Evolutionary conservation across 2,329 filamentous ascomycete genomes (phyloP), one percentile per base, ranked within the genome.

Genomic region (Fusarium liriodendri): DNA sequence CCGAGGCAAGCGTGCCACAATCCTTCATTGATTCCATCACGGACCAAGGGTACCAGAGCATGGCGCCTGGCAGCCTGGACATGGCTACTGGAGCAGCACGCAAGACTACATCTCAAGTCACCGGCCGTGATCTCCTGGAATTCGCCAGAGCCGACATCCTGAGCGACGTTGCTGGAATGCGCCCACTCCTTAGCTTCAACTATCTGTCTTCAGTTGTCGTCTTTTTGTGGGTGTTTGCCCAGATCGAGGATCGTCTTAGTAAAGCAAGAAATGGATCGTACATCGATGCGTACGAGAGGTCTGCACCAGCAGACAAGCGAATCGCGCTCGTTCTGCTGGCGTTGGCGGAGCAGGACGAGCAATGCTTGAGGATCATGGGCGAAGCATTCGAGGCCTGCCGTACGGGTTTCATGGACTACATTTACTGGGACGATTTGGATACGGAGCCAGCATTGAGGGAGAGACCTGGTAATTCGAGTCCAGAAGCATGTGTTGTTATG

Each of bases 171-270:
- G 57, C 45, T 0, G 71, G 73, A 4, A 32, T 8, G 8, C 22
- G 42, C 1, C 81, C 81, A 4, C n/a, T 81, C 1, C 82, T 79
- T 0, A 77, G 77, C 22, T 20, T 84, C 6, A 85, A 85, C 70
- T 84, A 82, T 47, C 18, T 82, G 11, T 79, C 65, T 58, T 71
- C 80, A 1, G 79, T 77, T 5, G 45, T 45, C 0, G 22, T 37
- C 7, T 74, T 82, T 13, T 57, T 82, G 52, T 37, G 73, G 5
- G 32, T 76, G 0, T 84, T 82, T 29, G 18, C 16, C 1, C 22
- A 58, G 10, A 74, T 84, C 13, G 81, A 85, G 59, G 55, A 68
- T 0, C 52, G 76, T 33, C 71, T 85, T 29, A 66, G 69, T 4
- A 25, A 69, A 22, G 22, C 69, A 5, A 65, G 74, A 4, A 81